Percentiles rank a stretch among this genome's conserved stretches.
Conservation (phyloP, 257 asterid species). For the Solanum sejunctum region DNA sequence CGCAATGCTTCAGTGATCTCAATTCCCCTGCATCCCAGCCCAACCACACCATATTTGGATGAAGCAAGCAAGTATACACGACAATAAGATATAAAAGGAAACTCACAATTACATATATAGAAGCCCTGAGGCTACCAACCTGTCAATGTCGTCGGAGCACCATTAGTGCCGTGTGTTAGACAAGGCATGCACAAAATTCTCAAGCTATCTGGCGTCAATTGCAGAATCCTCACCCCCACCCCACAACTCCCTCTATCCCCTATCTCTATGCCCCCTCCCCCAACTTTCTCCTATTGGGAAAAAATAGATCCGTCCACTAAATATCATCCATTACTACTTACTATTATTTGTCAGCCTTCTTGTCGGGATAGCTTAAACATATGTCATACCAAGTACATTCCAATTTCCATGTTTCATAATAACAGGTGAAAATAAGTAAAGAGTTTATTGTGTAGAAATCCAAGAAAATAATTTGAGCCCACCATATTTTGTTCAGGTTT, state of each 20-base stretch:
- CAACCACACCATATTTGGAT: not conserved
- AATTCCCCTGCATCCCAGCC: conserved; percentile 44
- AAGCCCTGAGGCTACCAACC: not conserved
- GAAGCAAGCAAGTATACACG: not conserved
- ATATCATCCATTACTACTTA: not conserved
- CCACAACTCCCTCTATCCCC: not conserved
- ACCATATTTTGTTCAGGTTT: not conserved
- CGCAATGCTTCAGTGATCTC: conserved; percentile 91
- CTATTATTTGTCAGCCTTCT: not conserved
- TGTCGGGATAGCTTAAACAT: not conserved
- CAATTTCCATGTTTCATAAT: not conserved
- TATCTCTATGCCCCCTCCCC: not conserved
- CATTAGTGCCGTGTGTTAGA: not conserved
- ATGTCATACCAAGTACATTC: not conserved
- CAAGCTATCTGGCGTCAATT: not conserved
- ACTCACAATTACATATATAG: not conserved
- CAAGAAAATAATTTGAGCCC: not conserved
- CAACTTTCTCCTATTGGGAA: not conserved
- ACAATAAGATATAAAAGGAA: not conserved
- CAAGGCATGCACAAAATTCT: not conserved
- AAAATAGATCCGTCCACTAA: not conserved
- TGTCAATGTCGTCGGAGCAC: not conserved
- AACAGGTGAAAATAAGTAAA: not conserved
- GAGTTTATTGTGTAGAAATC: not conserved
- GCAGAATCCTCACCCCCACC: not conserved